Conservation (phyloP, 495 filamentous ascomycete species). For the Hapsidospora chrysogenum region DNA sequence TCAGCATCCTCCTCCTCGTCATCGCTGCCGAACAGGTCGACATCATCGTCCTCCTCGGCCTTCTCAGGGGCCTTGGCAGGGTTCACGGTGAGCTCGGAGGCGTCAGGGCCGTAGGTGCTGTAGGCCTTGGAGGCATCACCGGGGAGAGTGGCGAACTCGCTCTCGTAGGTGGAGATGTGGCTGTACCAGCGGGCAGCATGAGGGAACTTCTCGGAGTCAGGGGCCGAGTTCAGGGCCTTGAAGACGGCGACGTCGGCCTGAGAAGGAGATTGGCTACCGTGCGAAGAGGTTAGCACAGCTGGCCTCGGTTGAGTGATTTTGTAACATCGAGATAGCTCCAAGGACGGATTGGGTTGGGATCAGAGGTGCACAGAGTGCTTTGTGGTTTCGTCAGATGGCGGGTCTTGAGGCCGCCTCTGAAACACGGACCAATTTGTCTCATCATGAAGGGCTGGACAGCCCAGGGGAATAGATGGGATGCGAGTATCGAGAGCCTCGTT, state of each 20-base stretch:
- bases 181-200: constrained; percentile 96
- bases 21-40: constrained; percentile 76
- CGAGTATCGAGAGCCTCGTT: neutral
- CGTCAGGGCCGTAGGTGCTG: constrained; percentile 85
- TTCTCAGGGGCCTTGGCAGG: constrained; percentile 71
- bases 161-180: constrained; percentile 81
- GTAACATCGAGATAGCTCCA: too few species aligned
- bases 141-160: constrained; percentile 77
- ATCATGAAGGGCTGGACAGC: constrained; percentile 52
- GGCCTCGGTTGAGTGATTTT: neutral
- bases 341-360: constrained; percentile 23
- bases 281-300: neutral
- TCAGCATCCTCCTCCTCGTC: constrained; percentile 89
- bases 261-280: constrained; percentile 58
- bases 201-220: constrained; percentile 74
- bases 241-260: constrained; percentile 93
- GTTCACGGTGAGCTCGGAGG: constrained; percentile 54
- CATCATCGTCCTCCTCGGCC: constrained; percentile 65
- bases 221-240: constrained; percentile 67
- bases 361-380: constrained; percentile 73
- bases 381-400: constrained; percentile 70
- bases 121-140: constrained; percentile 79
- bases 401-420: constrained; percentile 95
- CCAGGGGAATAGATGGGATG: neutral
- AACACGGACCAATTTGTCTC: constrained; percentile 97